A percentile compares a stretch with the other conserved stretches of the same genome.
phyloP scores from a whole-genome alignment of 192 early-diverging fungal genomes.

The Gamsiella multidivaricata region DNA sequence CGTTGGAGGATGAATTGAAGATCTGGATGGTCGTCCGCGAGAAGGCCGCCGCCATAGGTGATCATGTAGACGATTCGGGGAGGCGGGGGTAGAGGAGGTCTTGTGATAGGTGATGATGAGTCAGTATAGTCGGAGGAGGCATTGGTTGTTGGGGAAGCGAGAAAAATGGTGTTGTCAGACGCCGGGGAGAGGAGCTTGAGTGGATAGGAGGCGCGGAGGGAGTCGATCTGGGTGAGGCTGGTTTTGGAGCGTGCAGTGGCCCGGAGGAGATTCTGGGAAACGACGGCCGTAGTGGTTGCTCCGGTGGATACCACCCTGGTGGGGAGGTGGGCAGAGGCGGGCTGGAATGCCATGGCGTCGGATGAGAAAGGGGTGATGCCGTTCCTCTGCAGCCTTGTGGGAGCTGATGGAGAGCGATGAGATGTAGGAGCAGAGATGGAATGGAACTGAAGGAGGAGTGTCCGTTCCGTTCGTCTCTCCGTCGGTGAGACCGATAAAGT shows the following conservation, averaged over 20 bases:
- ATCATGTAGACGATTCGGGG: constrained; percentile 76
- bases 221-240: constrained; percentile 50
- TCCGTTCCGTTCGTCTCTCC: too few species aligned
- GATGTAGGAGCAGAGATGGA: background rate
- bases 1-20: constrained; percentile 63
- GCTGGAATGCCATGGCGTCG: constrained; percentile 36
- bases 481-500: too few species aligned
- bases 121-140: background rate
- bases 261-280: constrained; percentile 47
- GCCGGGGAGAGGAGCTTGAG: constrained; percentile 46
- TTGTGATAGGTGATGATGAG: background rate
- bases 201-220: constrained; percentile 43
- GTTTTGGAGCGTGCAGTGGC: constrained; percentile 41
- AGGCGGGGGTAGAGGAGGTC: constrained; percentile 8
- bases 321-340: constrained; percentile 31
- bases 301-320: constrained; percentile 41
- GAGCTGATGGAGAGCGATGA: background rate
- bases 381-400: background rate
- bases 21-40: constrained; percentile 79
- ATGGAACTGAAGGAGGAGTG: background rate
- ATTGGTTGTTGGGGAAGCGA: background rate
- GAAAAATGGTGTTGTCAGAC: constrained; percentile 20
- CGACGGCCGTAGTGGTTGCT: constrained; percentile 31
- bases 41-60: constrained; percentile 87
- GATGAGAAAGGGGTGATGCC: background rate